Evolutionary conservation across 208 protist species (phyloP).

Genomic region (Wallacemonas sp.): DNA sequence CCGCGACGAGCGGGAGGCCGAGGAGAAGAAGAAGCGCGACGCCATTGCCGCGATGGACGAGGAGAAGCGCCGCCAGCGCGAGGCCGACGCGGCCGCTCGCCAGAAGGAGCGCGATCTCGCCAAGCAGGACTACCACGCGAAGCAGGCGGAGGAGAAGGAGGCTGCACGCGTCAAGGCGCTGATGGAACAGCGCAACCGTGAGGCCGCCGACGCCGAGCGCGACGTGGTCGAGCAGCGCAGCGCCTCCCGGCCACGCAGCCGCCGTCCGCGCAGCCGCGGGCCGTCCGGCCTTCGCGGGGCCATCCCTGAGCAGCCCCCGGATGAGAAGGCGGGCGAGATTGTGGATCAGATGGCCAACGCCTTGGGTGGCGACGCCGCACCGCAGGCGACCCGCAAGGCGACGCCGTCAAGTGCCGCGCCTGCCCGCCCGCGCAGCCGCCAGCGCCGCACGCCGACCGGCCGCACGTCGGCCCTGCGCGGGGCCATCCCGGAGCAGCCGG

Average conservation of each 20-base stretch:
- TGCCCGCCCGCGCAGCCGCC: conserved; percentile 36
- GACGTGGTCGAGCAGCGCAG: conserved; percentile 25
- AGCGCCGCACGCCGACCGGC: conserved; percentile 25
- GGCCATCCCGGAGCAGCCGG: conserved; percentile 65
- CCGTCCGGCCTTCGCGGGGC: conserved; percentile 42
- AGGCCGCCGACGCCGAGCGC: conserved; percentile 22
- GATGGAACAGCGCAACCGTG: conserved; percentile 33
- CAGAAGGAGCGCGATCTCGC: conserved; percentile 42
- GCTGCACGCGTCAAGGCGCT: conserved; percentile 40
- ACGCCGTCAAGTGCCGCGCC: not conserved
- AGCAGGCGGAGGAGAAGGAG: conserved; percentile 40
- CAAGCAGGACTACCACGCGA: conserved; percentile 42
- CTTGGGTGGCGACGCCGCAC: not conserved
- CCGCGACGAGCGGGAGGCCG: conserved; percentile 32
- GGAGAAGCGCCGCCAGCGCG: conserved; percentile 33
- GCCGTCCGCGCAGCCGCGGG: conserved; percentile 42
- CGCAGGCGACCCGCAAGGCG: not conserved
- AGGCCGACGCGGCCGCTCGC: conserved; percentile 24
- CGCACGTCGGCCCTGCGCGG: conserved; percentile 44
- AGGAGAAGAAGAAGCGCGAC: conserved; percentile 35
- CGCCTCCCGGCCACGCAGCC: conserved; percentile 43
- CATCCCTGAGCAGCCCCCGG: conserved; percentile 73
- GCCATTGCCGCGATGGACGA: conserved; percentile 45
- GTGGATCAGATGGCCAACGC: conserved; percentile 29
- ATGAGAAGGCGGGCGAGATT: conserved; percentile 48